These are phyloP conservation scores for Globisporangium radiosum DNA, from an alignment of 352 stramenopile species.

Conservation along the genomic window DNA sequence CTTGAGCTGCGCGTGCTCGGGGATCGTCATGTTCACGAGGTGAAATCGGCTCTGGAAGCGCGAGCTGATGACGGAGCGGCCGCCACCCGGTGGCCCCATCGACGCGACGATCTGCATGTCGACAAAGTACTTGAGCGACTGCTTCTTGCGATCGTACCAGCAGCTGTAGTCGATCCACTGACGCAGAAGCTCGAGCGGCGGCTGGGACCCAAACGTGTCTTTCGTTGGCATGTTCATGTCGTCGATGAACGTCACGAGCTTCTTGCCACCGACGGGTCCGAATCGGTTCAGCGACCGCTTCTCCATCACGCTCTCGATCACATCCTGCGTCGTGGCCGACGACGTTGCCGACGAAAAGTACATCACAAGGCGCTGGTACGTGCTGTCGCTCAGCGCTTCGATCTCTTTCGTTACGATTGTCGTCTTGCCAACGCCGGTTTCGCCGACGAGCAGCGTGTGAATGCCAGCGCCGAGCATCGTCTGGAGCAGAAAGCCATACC, in stretches of 20 bases:
- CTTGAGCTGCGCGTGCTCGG: conserved; percentile 75
- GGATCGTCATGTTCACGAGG: conserved; percentile 88
- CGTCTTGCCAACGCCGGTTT: conserved; percentile 89
- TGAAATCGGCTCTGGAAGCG: conserved; percentile 90
- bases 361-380: conserved; percentile 74
- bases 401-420: conserved; percentile 79
- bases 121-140: conserved; percentile 87
- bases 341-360: conserved; percentile 90
- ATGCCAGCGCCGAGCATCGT: conserved; percentile 69
- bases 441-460: conserved; percentile 83
- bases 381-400: conserved; percentile 61
- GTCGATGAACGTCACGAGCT: conserved; percentile 89
- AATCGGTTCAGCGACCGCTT: conserved; percentile 88
- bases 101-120: conserved; percentile 88
- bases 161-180: conserved; percentile 91
- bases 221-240: conserved; percentile 92
- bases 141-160: conserved; percentile 91
- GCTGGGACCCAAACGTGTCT: conserved; percentile 88
- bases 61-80: conserved; percentile 83
- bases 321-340: conserved; percentile 81
- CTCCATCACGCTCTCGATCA: conserved; percentile 89
- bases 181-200: conserved; percentile 85
- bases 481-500: conserved; percentile 78
- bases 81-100: conserved; percentile 85
- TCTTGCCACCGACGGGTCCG: conserved; percentile 80